These are phyloP conservation scores for Petunia secreta DNA, from an alignment of 257 asterid species.

Conservation along the genomic window DNA sequence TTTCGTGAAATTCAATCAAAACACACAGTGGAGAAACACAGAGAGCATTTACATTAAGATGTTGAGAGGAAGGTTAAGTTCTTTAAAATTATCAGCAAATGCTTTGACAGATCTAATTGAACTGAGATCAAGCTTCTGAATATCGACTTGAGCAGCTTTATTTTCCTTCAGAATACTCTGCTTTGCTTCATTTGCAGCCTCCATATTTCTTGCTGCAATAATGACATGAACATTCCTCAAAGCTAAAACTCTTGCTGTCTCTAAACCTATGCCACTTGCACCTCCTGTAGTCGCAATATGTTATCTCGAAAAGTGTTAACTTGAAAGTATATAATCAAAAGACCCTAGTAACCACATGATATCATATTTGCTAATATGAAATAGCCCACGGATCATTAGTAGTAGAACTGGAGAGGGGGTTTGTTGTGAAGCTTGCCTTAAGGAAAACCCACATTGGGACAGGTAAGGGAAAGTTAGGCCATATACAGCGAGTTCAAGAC, in stretches of 20 bases:
- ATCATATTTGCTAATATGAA: no score
- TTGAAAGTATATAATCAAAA: no score
- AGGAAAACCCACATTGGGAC: no score
- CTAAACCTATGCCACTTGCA: constrained; percentile 88
- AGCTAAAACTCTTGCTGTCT: constrained; percentile 79
- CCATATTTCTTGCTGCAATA: constrained; percentile 78
- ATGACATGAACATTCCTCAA: constrained; percentile 70
- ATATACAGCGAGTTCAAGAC: no score
- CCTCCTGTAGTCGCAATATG: constrained; percentile 55
- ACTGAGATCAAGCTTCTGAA: constrained; percentile 71
- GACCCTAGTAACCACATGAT: no score
- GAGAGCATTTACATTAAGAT: constrained; percentile 58
- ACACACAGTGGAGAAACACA: background rate
- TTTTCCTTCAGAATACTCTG: constrained; percentile 50
- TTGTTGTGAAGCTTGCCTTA: no score
- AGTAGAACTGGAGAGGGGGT: no score
- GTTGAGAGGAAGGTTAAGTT: constrained; percentile 84
- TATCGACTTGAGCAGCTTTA: constrained; percentile 57
- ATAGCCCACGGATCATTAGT: no score
- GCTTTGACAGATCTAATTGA: constrained; percentile 65
- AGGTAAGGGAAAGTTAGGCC: no score
- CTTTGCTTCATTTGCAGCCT: constrained; percentile 78
- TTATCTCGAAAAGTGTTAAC: no score
- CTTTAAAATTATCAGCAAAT: constrained; percentile 59
- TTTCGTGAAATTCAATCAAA: background rate